Evolutionary conservation across 164 flowering plant species (phyloP).

Genomic region (Sextonia rubra): DNA sequence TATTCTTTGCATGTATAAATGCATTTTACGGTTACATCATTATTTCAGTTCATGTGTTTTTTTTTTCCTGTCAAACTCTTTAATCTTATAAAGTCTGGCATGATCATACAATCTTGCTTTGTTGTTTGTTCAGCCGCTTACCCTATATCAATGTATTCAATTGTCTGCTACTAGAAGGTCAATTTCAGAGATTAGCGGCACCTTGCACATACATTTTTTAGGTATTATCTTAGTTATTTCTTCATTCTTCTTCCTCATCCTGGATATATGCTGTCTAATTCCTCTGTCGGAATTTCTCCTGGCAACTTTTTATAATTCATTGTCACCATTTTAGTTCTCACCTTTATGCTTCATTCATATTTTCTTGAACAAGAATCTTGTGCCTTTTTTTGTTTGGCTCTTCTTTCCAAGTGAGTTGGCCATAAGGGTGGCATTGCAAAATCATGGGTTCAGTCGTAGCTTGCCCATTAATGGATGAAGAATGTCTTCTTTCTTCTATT

Average conservation of each 20-base stretch:
- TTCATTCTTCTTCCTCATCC: neutral
- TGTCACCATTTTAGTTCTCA: too few species aligned
- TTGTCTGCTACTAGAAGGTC: constrained; percentile 29
- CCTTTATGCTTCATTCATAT: neutral
- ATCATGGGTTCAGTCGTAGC: too few species aligned
- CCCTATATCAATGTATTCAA: constrained; percentile 48
- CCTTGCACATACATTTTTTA: constrained; percentile 57
- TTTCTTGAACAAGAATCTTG: neutral
- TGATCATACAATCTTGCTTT: neutral
- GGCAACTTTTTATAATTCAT: too few species aligned
- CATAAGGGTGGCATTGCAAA: too few species aligned
- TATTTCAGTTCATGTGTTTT: neutral
- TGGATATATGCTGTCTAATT: neutral
- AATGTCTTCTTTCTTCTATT: too few species aligned
- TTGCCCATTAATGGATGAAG: too few species aligned
- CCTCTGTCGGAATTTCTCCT: neutral
- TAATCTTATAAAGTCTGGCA: neutral
- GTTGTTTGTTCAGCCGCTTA: constrained; percentile 57
- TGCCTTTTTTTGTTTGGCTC: neutral
- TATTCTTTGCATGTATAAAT: too few species aligned
- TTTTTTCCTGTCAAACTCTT: neutral
- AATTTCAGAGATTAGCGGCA: constrained; percentile 20
- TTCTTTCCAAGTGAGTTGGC: neutral
- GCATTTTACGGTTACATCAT: neutral
- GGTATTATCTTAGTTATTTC: constrained; percentile 32